Evolutionary conservation across 345 rosid genomes (phyloP), one percentile per base, ranked within the genome.

Genomic region (Salix koriyanagi): DNA sequence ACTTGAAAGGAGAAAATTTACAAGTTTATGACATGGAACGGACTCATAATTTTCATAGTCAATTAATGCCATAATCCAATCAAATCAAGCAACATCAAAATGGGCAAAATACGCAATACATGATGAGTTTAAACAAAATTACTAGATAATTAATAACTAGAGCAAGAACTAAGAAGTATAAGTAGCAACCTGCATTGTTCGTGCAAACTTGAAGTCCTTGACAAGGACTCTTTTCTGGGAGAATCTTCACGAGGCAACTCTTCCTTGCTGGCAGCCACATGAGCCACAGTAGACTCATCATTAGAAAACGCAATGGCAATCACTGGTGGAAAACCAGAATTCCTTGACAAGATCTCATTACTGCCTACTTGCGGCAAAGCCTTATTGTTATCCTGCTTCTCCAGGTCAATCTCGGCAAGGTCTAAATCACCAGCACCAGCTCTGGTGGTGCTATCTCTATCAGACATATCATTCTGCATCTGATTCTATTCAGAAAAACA

Each of bases 151-250:
- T 54, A 54, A 54, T 23, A 68, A 25, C 4, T 11, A 54, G 28
- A 16, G 48, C 18, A 58, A n/a, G 15, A 5, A 56, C 19, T 7
- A 34, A 2, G 2, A 64, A 36, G 21, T 28, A 50, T 4, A 32
- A 50, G 25, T 30, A 21, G 44, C 13, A 77, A 89, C 94, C 94
- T 88, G 91, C 98, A 91, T 81, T 94, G 91, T 23, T 91, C 95
- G 30, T 89, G 89, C 83, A 89, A 86, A 76, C 94, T 91, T 50
- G 76, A 7, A 71, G 69, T 83, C 70, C 94, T 83, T 12, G 91
- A 87, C 82, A 91, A 77, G 77, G 77, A 75, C 39, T 79, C 90
- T 82, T 89, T 90, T 67, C 77, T 84, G 7, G 90, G 88, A 39
- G 91, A 80, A 56, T 48, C 77, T 67, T 73, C 72, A 13, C 5